Evolutionary conservation across 2,329 filamentous ascomycete genomes (phyloP).

Genomic region (Apiospora rasikravindrae): DNA sequence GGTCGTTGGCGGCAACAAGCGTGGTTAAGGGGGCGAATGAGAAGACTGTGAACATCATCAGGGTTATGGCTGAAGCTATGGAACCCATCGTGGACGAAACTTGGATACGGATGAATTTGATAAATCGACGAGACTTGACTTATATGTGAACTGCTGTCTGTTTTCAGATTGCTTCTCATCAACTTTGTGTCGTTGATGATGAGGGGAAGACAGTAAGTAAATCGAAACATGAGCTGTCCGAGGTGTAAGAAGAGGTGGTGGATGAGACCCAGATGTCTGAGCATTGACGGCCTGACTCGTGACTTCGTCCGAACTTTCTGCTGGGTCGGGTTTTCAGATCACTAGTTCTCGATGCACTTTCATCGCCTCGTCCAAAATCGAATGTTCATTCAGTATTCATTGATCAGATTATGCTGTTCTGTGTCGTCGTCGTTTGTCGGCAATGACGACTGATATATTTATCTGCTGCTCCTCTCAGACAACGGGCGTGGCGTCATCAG

Average conservation of each 20-base stretch:
- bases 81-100: neutral
- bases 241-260: neutral
- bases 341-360: neutral
- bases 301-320: neutral
- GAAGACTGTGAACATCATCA: neutral
- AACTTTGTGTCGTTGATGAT: neutral
- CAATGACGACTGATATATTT: neutral
- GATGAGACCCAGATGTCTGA: neutral
- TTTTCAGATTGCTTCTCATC: too few relatives aligned
- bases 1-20: neutral
- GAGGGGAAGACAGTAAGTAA: neutral
- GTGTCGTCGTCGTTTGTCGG: too few relatives aligned
- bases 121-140: neutral
- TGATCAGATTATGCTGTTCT: too few relatives aligned
- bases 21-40: neutral
- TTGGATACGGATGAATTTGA: rapidly evolving
- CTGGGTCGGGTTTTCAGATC: neutral
- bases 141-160: too few relatives aligned
- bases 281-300: neutral
- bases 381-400: too few relatives aligned
- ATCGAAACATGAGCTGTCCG: neutral
- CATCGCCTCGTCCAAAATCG: too few relatives aligned
- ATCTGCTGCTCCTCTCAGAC: neutral
- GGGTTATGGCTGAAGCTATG: neutral
- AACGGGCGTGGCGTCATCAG: neutral